phyloP scores from a whole-genome alignment of 192 early-diverging fungal genomes.

The Entophlyctis luteolus region DNA sequence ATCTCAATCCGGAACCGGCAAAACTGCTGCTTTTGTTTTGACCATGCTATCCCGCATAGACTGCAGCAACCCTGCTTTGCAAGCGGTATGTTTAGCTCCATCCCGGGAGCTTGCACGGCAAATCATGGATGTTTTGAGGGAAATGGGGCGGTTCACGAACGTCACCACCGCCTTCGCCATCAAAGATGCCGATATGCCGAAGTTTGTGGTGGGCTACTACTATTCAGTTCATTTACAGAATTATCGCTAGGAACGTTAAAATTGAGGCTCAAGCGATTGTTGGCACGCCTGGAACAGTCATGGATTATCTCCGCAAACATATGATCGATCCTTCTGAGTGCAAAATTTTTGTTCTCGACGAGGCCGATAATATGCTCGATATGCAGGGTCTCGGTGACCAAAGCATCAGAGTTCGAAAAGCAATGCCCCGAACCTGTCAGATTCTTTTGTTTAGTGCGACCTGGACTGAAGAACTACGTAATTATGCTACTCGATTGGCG shows the following conservation, averaged over 20 bases:
- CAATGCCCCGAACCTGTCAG: slow-evolving; percentile 71
- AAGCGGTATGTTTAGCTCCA: slow-evolving; percentile 87
- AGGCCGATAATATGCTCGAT: slow-evolving; percentile 98
- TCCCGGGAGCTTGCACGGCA: slow-evolving; percentile 92
- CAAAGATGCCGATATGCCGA: slow-evolving; percentile 53
- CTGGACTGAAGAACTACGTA: slow-evolving; percentile 72
- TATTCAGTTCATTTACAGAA: background rate
- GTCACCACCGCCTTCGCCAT: slow-evolving; percentile 74
- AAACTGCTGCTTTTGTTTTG: slow-evolving; percentile 93
- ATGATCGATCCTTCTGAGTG: slow-evolving; percentile 58
- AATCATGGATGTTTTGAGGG: slow-evolving; percentile 82
- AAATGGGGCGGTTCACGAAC: slow-evolving; percentile 88
- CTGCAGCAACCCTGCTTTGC: slow-evolving; percentile 57
- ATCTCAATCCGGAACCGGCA: slow-evolving; percentile 94
- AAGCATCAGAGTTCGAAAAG: slow-evolving; percentile 79
- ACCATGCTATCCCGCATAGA: slow-evolving; percentile 89
- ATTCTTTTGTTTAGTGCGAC: slow-evolving; percentile 94
- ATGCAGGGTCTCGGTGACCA: slow-evolving; percentile 77
- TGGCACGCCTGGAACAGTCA: slow-evolving; percentile 91
- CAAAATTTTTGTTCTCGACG: slow-evolving; percentile 89
- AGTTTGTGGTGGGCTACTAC: slow-evolving; percentile 5
- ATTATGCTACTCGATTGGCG: slow-evolving; percentile 77
- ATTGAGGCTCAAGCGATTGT: slow-evolving; percentile 80
- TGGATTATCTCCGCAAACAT: slow-evolving; percentile 66
- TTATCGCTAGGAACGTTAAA: slow-evolving; percentile 44